Evolutionary conservation across 495 filamentous ascomycete species (phyloP), one percentile per base, ranked within the genome.

Genomic region (Penicillium paradoxum): DNA sequence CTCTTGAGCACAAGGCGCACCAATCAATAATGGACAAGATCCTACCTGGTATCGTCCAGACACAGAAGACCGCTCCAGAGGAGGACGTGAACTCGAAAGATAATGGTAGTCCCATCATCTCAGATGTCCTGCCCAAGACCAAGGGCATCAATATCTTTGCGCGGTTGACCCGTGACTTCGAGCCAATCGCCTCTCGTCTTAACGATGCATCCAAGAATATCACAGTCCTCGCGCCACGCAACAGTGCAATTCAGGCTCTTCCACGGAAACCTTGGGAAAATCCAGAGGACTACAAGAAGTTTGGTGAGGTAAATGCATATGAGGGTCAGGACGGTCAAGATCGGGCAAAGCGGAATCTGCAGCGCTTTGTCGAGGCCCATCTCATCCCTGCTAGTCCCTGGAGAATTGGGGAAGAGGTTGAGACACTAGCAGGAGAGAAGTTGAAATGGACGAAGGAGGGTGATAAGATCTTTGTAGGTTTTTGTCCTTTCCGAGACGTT

Each of bases 211-310:
- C 74, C 0, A 66, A 78, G 48, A 96, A 96, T 63, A 86, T 90
- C 10, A 98, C 95, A 0, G 87, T 98, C 22, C 79, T 98, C 0
- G 93, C 93, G 2, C 95, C 93, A 1, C 68, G 85, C 6, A 97
- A 98, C 68, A 82, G 80, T 34, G 90, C 82, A 1, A 82, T 98
- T 55, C 85, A 85, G 57, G 79, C 70, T 1, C 76, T 97, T 34
- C 90, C 91, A 0, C 76, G 88, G 51, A 97, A 97, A 63, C 93
- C 93, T 2, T 98, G 93, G 93, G 92, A 98, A 59, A 84, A 95
- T 55, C 83, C 89, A 0, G 69, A 81, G 34, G 95, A 98, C 50
- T 96, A 95, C 65, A 73, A 71, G 3, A 73, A 72, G 6, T 73
- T 89, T 15, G 92, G 92, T 0, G 73, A 80, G n/a, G 59, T 58